These are phyloP conservation scores for Alternaria sp. DNA, from an alignment of 2,329 filamentous ascomycete genomes.

Conservation along the genomic window DNA sequence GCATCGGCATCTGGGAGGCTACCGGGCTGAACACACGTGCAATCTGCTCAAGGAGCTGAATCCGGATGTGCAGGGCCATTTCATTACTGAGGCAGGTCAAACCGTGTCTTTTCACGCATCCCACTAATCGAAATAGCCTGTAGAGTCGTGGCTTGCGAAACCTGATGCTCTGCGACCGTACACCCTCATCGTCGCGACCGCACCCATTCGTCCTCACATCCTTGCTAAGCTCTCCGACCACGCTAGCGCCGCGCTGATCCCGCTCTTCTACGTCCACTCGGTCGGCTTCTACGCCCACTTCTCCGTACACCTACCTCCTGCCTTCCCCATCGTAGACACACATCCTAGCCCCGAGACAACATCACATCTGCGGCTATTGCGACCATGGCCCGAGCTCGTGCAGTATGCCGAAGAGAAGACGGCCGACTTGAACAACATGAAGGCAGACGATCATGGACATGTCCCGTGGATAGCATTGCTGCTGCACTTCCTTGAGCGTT, in stretches of 20 bases:
- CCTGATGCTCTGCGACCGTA: slow-evolving; percentile 57
- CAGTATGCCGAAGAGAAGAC: slow-evolving; percentile 74
- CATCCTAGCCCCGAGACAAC: slow-evolving; percentile 88
- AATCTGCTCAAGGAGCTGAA: slow-evolving; percentile 86
- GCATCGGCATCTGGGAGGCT: slow-evolving; percentile 75
- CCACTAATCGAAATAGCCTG: slow-evolving; percentile 48
- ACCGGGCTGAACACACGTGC: slow-evolving; percentile 79
- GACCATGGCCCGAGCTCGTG: slow-evolving; percentile 83
- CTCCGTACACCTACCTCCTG: slow-evolving; percentile 76
- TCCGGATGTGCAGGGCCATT: slow-evolving; percentile 85
- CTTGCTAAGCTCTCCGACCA: slow-evolving; percentile 62
- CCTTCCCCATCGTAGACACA: slow-evolving; percentile 92
- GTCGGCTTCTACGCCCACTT: slow-evolving; percentile 92
- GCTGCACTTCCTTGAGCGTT: slow-evolving; percentile 80
- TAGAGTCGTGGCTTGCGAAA: slow-evolving; percentile 56
- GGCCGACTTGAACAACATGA: slow-evolving; percentile 71
- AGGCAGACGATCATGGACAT: slow-evolving; percentile 86
- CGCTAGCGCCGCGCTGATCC: slow-evolving; percentile 67
- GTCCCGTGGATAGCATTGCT: slow-evolving; percentile 86
- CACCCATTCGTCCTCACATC: slow-evolving; percentile 64
- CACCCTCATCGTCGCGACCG: slow-evolving; percentile 68
- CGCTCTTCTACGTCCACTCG: slow-evolving; percentile 85
- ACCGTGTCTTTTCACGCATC: background rate
- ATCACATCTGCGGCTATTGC: slow-evolving; percentile 82
- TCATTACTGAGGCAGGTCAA: slow-evolving; percentile 62